Conservation (phyloP, 495 filamentous ascomycete genomes). For the Lophiotrema nucula region DNA sequence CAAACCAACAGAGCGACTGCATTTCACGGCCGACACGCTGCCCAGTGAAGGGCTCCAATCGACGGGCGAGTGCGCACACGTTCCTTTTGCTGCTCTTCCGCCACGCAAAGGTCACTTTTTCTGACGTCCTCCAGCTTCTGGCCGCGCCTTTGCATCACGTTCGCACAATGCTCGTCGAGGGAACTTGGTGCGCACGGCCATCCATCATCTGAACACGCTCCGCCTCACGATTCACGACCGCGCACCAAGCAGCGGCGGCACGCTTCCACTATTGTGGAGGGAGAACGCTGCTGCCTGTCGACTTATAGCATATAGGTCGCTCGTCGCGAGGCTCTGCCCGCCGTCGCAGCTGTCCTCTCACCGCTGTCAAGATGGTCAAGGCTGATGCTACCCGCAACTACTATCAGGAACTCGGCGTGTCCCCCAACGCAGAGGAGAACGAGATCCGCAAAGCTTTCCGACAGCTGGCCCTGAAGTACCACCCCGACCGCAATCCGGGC, state of each 20-base stretch:
- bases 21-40: not conserved
- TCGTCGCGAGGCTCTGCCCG: not conserved
- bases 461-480: slow-evolving; percentile 79
- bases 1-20: not conserved
- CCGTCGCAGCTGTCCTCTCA: not conserved
- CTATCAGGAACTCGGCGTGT: slow-evolving; percentile 78
- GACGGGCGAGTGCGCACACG: not conserved
- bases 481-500: slow-evolving; percentile 88
- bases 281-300: too few species aligned
- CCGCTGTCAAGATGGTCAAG: slow-evolving; percentile 37
- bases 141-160: too few species aligned
- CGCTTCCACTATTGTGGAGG: too few species aligned
- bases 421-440: slow-evolving; percentile 58
- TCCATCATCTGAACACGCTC: not conserved
- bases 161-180: not conserved
- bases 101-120: too few species aligned
- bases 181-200: not conserved
- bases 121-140: too few species aligned
- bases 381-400: slow-evolving; percentile 59
- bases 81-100: not conserved
- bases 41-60: too few species aligned
- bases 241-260: not conserved
- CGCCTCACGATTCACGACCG: not conserved
- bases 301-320: too few species aligned
- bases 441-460: slow-evolving; percentile 86